A percentile compares a stretch with the other conserved stretches of the same genome.
These are phyloP conservation scores for Mallotus repandus DNA, from an alignment of 441 rosid genomes.

Conservation along the genomic window DNA sequence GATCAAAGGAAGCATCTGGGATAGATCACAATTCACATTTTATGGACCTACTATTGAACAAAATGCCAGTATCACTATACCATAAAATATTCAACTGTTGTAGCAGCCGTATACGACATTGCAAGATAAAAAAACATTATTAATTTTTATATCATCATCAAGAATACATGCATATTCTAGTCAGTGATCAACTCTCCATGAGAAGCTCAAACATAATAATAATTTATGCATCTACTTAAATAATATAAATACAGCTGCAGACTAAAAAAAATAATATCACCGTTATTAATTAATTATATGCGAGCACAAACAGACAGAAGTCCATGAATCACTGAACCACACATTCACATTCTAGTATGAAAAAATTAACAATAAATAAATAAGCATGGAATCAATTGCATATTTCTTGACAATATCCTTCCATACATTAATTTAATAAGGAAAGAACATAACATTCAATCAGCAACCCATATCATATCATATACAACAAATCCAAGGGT, in stretches of 20 bases:
- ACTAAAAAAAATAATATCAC: slow-evolving; percentile 30
- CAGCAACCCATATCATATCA: slow-evolving; percentile 18
- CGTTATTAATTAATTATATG: slow-evolving; percentile 22
- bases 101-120: slow-evolving; percentile 25
- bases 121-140: slow-evolving; percentile 9
- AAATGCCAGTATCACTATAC: slow-evolving; percentile 12
- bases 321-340: slow-evolving; percentile 38
- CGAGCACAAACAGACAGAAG: slow-evolving; percentile 43
- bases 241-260: slow-evolving; percentile 22
- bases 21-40: slow-evolving; percentile 26
- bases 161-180: slow-evolving; percentile 36
- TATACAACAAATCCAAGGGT: slow-evolving; percentile 10
- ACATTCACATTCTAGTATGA: slow-evolving; percentile 22
- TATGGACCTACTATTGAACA: slow-evolving; percentile 14
- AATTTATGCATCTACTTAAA: slow-evolving; percentile 26
- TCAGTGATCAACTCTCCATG: slow-evolving; percentile 39
- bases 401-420: slow-evolving; percentile 1
- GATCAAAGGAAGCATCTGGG: slow-evolving; percentile 24
- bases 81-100: slow-evolving; percentile 22
- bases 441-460: slow-evolving; percentile 17
- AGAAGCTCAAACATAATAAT: slow-evolving; percentile 21
- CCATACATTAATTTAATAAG: background rate
- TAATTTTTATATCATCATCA: slow-evolving; percentile 20
- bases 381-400: slow-evolving; percentile 20
- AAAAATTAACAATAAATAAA: slow-evolving; percentile 7